Evolutionary conservation across 2,329 filamentous ascomycete genomes (phyloP).

Genomic region (Aspergillus spinulosporus): DNA sequence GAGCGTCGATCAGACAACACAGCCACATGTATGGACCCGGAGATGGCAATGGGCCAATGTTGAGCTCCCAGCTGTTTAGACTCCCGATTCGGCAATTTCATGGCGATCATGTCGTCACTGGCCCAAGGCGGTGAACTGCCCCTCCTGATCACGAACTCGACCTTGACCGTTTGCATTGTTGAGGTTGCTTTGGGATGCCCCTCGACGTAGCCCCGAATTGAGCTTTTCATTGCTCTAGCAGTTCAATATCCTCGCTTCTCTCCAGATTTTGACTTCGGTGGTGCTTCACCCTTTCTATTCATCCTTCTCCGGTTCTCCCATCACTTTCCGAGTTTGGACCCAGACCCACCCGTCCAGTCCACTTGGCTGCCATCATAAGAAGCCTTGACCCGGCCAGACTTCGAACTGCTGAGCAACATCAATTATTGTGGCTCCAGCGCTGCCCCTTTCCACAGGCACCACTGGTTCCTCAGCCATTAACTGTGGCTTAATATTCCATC

Average conservation of each 20-base stretch:
- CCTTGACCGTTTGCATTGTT: background rate
- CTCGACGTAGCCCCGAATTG: background rate
- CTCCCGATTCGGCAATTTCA: background rate
- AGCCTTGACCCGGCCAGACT: background rate
- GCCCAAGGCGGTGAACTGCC: slow-evolving; percentile 12
- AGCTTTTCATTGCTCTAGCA: background rate
- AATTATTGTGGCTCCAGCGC: slow-evolving; percentile 1
- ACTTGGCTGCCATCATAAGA: slow-evolving; percentile 12
- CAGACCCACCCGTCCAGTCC: slow-evolving; percentile 5
- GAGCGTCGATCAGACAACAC: background rate
- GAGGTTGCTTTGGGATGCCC: background rate
- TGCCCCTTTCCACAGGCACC: slow-evolving; percentile 7
- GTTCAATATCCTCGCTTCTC: background rate
- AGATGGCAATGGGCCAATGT: background rate
- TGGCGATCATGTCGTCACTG: slow-evolving; percentile 1
- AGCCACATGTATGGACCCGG: background rate
- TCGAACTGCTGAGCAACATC: background rate
- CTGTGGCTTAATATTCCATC: background rate
- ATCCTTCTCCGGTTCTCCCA: background rate
- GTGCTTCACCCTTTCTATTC: background rate
- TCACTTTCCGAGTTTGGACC: background rate
- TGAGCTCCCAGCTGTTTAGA: background rate
- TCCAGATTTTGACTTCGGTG: background rate
- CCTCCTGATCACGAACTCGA: background rate
- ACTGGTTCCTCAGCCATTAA: background rate